A percentile compares a stretch with the other conserved stretches of the same genome.
Evolutionary conservation across 257 asterid species (phyloP).

Genomic region (Gentiana dahurica): DNA sequence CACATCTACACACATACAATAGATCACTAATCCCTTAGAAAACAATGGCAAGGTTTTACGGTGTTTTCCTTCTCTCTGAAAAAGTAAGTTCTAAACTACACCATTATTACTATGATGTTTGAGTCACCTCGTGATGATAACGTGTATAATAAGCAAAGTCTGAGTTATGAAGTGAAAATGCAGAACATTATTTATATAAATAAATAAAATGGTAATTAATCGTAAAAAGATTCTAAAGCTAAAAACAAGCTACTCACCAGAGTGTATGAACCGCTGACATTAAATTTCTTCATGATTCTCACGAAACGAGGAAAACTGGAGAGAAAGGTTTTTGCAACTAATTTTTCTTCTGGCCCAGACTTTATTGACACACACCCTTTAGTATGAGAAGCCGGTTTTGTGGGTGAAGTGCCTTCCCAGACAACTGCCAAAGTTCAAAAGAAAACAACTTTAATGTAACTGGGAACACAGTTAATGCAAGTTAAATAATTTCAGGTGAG

Average conservation of each 20-base stretch:
- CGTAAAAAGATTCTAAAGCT: not conserved
- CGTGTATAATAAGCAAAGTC: not conserved
- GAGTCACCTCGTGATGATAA: not conserved
- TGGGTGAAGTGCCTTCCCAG: constrained; percentile 33
- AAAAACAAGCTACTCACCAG: constrained; percentile 48
- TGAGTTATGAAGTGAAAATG: not conserved
- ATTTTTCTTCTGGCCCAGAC: constrained; percentile 89
- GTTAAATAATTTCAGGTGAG: constrained; percentile 3
- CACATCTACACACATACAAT: too few species aligned
- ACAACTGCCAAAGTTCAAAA: constrained; percentile 29
- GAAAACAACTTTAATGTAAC: constrained; percentile 6
- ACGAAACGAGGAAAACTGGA: constrained; percentile 82
- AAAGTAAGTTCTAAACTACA: not conserved
- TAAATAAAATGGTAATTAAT: not conserved
- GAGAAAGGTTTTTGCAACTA: constrained; percentile 65
- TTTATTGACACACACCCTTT: constrained; percentile 86
- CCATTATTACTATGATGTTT: not conserved
- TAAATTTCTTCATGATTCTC: constrained; percentile 83
- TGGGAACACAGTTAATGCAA: constrained; percentile 1
- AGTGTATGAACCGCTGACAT: constrained; percentile 80
- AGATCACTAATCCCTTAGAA: too few species aligned
- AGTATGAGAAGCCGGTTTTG: constrained; percentile 47
- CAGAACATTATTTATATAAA: not conserved
- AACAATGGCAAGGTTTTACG: too few species aligned
- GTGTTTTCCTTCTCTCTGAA: too few species aligned